phyloP scores from a whole-genome alignment of 176 grass and related monocot genomes.

The Canna indica region DNA sequence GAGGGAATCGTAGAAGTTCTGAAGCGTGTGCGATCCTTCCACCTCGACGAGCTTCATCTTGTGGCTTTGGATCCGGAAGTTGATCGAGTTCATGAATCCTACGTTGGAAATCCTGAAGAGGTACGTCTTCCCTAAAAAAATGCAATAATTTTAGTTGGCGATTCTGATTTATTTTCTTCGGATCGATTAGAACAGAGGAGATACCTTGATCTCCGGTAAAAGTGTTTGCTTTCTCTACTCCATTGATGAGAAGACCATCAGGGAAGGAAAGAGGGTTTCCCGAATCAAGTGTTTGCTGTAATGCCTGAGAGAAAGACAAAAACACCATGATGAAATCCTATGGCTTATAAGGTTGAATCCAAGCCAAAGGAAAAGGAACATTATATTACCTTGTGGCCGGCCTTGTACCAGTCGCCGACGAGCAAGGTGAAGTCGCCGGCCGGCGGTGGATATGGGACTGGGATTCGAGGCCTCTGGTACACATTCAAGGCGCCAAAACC shows the following conservation, averaged over 20 bases:
- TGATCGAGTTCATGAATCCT: slow-evolving; percentile 45
- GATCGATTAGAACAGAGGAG: neutral
- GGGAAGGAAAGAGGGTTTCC: slow-evolving; percentile 36
- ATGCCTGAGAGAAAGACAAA: slow-evolving; percentile 15
- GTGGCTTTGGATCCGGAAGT: slow-evolving; percentile 61
- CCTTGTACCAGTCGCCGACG: slow-evolving; percentile 49
- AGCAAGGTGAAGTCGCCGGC: slow-evolving; percentile 61
- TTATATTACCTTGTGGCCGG: slow-evolving; percentile 28
- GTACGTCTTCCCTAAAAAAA: slow-evolving; percentile 43
- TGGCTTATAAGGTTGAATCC: neutral
- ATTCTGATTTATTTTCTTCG: neutral
- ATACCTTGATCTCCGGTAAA: slow-evolving; percentile 40
- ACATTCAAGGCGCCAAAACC: slow-evolving; percentile 71
- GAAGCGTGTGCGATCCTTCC: slow-evolving; percentile 52
- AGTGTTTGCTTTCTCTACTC: slow-evolving; percentile 22
- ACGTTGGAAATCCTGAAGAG: slow-evolving; percentile 68
- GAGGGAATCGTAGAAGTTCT: slow-evolving; percentile 50
- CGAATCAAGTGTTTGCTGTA: slow-evolving; percentile 39
- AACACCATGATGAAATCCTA: neutral
- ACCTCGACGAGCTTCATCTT: slow-evolving; percentile 52
- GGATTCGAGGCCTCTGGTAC: slow-evolving; percentile 59
- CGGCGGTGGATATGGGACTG: slow-evolving; percentile 40
- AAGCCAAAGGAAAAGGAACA: too few species aligned
- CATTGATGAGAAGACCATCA: slow-evolving; percentile 54
- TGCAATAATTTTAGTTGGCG: neutral